A percentile compares a stretch with the other conserved stretches of the same genome.
Conservation (phyloP, 2,329 filamentous ascomycete genomes). For the Aspergillus ibericus region DNA sequence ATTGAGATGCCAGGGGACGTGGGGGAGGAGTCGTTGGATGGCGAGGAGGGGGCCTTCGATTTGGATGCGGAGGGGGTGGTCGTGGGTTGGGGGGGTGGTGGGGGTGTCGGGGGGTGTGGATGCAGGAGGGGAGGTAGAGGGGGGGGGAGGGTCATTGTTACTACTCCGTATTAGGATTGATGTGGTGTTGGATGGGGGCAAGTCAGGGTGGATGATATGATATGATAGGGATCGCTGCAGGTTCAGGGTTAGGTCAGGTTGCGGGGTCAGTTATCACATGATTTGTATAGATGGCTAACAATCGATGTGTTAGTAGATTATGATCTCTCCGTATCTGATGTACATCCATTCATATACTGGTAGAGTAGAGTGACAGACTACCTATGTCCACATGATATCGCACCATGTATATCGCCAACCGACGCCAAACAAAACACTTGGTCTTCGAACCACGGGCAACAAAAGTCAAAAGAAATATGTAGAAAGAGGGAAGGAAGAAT, state of each 20-base stretch:
- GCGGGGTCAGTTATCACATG: too few species aligned
- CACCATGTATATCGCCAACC: background rate
- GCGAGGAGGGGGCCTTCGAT: constrained; percentile 21
- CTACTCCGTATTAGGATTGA: too few species aligned
- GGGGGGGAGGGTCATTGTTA: constrained; percentile 6
- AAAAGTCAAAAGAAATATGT: background rate
- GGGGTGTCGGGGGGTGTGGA: constrained; percentile 13
- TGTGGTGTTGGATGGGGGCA: too few species aligned
- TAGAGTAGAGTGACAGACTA: background rate
- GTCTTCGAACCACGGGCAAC: background rate
- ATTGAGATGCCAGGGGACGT: constrained; percentile 5
- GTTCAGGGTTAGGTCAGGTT: too few species aligned
- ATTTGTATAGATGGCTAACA: too few species aligned
- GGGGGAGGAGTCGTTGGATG: constrained; percentile 16
- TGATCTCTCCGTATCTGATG: too few species aligned
- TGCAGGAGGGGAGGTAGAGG: constrained; percentile 22
- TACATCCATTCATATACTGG: too few species aligned
- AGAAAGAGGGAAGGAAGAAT: background rate
- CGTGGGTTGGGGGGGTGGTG: constrained; percentile 15
- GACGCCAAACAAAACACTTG: background rate
- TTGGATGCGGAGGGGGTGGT: constrained; percentile 22
- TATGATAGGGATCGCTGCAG: too few species aligned
- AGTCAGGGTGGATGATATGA: too few species aligned
- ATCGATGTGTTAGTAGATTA: too few species aligned
- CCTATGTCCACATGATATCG: background rate